phyloP scores from a whole-genome alignment of 257 asterid species.

The Marsdenia floribunda region DNA sequence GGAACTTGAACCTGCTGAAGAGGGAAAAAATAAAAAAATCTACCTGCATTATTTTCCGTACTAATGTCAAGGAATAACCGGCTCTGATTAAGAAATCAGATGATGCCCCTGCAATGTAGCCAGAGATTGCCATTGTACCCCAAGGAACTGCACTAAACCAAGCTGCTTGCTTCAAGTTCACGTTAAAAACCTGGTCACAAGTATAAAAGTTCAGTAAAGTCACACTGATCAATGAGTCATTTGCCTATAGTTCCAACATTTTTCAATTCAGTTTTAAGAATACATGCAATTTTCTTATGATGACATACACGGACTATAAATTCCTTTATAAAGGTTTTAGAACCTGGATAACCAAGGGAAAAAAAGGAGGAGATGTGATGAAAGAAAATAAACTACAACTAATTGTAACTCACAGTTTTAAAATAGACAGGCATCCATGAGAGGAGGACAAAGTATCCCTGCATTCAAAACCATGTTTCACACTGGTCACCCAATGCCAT shows the following conservation, averaged over 20 bases:
- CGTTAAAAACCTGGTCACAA: slow-evolving; percentile 56
- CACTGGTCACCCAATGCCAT: not conserved
- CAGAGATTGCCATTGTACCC: slow-evolving; percentile 98
- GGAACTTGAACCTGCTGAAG: not conserved
- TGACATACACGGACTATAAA: not conserved
- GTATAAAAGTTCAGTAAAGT: not conserved
- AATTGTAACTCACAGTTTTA: slow-evolving; percentile 61
- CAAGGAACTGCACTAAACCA: slow-evolving; percentile 99
- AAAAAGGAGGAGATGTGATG: not conserved
- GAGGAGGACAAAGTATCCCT: slow-evolving; percentile 97
- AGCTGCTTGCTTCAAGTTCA: slow-evolving; percentile 94
- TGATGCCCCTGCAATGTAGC: slow-evolving; percentile 77
- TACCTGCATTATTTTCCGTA: slow-evolving; percentile 95
- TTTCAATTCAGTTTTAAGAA: not conserved
- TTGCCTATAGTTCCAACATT: not conserved
- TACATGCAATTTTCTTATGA: not conserved
- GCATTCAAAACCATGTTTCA: slow-evolving; percentile 29
- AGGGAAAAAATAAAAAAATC: not conserved
- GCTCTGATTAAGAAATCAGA: slow-evolving; percentile 71
- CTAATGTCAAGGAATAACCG: slow-evolving; percentile 60
- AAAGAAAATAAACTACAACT: not conserved
- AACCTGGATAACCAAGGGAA: not conserved
- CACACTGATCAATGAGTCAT: not conserved
- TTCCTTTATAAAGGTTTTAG: not conserved
- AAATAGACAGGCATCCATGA: slow-evolving; percentile 99